Percentiles rank a stretch among this genome's conserved stretches.
Conservation (phyloP, 768 basidiomycete species). For the Phlebiopsis flavidoalba region DNA sequence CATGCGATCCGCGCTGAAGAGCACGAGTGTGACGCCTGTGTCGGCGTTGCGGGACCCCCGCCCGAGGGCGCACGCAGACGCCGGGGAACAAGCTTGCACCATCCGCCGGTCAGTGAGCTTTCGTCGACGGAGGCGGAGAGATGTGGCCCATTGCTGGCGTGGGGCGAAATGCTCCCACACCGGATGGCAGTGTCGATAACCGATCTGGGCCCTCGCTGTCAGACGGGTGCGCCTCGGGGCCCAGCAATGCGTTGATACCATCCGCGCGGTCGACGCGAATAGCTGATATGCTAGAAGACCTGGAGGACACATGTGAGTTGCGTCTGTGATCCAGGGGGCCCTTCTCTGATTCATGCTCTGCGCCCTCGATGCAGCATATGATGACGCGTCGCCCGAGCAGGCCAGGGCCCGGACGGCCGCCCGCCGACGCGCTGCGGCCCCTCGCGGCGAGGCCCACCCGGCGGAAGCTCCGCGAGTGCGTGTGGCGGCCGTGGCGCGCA, state of each 20-base stretch:
- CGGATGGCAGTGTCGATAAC: slow-evolving; percentile 19
- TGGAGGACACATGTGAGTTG: slow-evolving; percentile 62
- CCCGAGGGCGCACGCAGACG: slow-evolving; percentile 45
- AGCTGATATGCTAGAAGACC: slow-evolving; percentile 68
- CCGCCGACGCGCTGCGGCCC: slow-evolving; percentile 44
- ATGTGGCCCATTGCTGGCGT: slow-evolving; percentile 85
- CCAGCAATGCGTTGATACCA: slow-evolving; percentile 33
- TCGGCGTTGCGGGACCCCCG: slow-evolving; percentile 53
- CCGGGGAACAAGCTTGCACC: slow-evolving; percentile 44
- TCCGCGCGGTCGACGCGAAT: slow-evolving; percentile 79
- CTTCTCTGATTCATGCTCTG: slow-evolving; percentile 8
- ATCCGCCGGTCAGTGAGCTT: slow-evolving; percentile 92
- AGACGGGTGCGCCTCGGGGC: slow-evolving; percentile 1
- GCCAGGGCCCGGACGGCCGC: slow-evolving; percentile 36
- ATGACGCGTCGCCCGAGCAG: slow-evolving; percentile 50
- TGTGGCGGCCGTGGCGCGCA: slow-evolving; percentile 20
- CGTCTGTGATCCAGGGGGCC: slow-evolving; percentile 9
- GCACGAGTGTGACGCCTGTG: slow-evolving; percentile 43
- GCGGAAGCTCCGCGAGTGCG: slow-evolving; percentile 8
- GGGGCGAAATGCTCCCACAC: slow-evolving; percentile 34
- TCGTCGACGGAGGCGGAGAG: slow-evolving; percentile 83
- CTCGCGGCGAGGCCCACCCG: slow-evolving; percentile 34
- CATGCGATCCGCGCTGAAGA: slow-evolving; percentile 38
- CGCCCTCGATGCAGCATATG: slow-evolving; percentile 21
- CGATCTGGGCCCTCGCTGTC: not conserved